These are phyloP conservation scores for Phytophthora pseudosyringae DNA, from an alignment of 352 stramenopile species.

Conservation along the genomic window DNA sequence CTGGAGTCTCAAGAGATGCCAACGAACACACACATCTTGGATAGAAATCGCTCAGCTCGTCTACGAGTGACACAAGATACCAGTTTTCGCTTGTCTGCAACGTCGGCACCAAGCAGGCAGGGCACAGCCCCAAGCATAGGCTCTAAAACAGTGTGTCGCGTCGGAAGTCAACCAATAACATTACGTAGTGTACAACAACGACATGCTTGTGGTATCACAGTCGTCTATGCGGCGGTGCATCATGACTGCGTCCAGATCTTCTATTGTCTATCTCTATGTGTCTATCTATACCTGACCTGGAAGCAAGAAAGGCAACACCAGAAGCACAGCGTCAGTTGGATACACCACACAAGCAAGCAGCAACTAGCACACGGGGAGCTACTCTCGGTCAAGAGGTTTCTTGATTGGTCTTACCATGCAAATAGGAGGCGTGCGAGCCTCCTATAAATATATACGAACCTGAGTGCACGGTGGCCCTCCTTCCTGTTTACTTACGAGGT, in stretches of 20 bases:
- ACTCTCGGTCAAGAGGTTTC: constrained; percentile 31
- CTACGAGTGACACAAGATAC: constrained; percentile 48
- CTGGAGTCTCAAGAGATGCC: constrained; percentile 59
- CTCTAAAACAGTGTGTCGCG: constrained; percentile 12
- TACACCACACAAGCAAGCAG: constrained; percentile 7
- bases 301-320: constrained; percentile 18
- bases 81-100: constrained; percentile 18
- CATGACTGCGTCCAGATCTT: constrained; percentile 24
- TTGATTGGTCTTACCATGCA: constrained; percentile 55
- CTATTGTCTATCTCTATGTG: constrained; percentile 38
- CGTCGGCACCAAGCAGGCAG: constrained; percentile 11
- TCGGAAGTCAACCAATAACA: constrained; percentile 36
- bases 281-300: constrained; percentile 28
- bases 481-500: constrained; percentile 40
- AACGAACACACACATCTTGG: constrained; percentile 59
- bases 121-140: constrained; percentile 6
- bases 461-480: constrained; percentile 26
- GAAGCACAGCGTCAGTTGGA: constrained; percentile 30
- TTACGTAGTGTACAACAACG: constrained; percentile 43
- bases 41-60: constrained; percentile 79
- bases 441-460: constrained; percentile 72
- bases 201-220: constrained; percentile 1
- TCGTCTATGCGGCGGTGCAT: constrained; percentile 11
- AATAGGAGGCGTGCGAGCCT: constrained; percentile 36
- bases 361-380: constrained; percentile 16